Percentiles rank a stretch among this genome's conserved stretches.
phyloP scores from a whole-genome alignment of 371 early-diverging fungal genomes.

The Dipsacomyces acuminosporus region DNA sequence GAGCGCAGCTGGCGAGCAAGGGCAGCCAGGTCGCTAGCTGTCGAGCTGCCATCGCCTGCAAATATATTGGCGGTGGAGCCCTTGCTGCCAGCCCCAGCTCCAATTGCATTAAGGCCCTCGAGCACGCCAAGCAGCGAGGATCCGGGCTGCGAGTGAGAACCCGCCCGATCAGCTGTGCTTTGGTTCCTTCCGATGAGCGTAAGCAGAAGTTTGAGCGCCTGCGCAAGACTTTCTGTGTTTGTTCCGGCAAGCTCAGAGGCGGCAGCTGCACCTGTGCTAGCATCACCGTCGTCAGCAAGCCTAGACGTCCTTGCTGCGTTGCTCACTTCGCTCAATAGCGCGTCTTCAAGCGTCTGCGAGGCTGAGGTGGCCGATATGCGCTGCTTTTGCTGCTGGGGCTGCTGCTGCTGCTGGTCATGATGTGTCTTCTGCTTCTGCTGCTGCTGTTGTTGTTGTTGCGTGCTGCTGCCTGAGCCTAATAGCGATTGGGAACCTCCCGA shows the following conservation, averaged over 20 bases:
- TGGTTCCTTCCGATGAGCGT: conserved; percentile 10
- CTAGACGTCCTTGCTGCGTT: background rate
- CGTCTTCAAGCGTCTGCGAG: conserved; percentile 20
- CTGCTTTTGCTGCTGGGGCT: conserved; percentile 3
- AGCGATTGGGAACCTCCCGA: conserved; percentile 1
- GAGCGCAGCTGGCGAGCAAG: conserved; percentile 2
- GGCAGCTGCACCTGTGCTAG: background rate
- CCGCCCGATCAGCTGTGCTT: conserved; percentile 5
- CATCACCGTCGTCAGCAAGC: background rate
- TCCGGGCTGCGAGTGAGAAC: conserved; percentile 6
- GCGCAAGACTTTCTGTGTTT: conserved; percentile 26
- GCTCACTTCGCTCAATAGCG: conserved; percentile 11
- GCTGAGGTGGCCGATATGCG: conserved; percentile 10
- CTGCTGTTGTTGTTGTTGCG: conserved; percentile 5
- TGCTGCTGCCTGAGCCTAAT: background rate
- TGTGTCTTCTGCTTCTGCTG: background rate
- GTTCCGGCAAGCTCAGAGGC: conserved; percentile 8
- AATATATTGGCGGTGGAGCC: too few species aligned
- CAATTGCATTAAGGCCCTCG: conserved; percentile 12
- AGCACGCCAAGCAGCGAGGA: conserved; percentile 17
- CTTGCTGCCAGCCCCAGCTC: background rate
- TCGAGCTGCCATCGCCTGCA: background rate
- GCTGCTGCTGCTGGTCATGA: conserved; percentile 5
- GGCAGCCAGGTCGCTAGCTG: conserved; percentile 6
- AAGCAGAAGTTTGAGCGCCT: conserved; percentile 34